Conservation (phyloP, 768 basidiomycete genomes). For the Suillus luteus region DNA sequence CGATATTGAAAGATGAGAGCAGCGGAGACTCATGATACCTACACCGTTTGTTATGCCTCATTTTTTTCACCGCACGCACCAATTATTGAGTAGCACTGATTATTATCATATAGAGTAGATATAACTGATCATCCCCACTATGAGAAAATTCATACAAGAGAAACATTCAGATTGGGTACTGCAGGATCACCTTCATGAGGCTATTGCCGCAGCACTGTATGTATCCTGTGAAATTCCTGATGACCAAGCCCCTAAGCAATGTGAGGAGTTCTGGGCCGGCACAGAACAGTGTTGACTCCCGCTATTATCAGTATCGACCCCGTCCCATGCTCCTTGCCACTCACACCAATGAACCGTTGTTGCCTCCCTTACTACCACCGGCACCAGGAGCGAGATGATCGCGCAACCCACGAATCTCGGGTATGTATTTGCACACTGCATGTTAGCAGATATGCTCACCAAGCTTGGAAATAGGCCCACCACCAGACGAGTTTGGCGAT, state of each 20-base stretch:
- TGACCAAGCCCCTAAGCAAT: slow-evolving; percentile 31
- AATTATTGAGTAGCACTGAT: slow-evolving; percentile 3
- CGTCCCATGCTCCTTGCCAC: slow-evolving; percentile 31
- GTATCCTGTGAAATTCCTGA: slow-evolving; percentile 44
- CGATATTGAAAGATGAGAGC: not conserved
- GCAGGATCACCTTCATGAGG: slow-evolving; percentile 23
- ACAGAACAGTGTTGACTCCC: slow-evolving; percentile 41
- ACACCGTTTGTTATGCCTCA: not conserved
- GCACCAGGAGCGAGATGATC: slow-evolving; percentile 28
- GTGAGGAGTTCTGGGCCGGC: slow-evolving; percentile 19
- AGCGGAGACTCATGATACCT: not conserved
- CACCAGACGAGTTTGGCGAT: slow-evolving; percentile 19
- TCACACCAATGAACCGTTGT: slow-evolving; percentile 35
- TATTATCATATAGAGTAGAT: slow-evolving; percentile 1
- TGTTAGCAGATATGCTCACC: slow-evolving; percentile 16
- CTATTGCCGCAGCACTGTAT: slow-evolving; percentile 42
- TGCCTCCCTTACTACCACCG: slow-evolving; percentile 21
- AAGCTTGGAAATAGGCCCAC: slow-evolving; percentile 17
- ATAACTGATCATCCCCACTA: not conserved
- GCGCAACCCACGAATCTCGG: slow-evolving; percentile 19
- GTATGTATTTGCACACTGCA: slow-evolving; percentile 14
- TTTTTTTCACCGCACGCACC: not conserved
- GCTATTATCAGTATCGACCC: slow-evolving; percentile 40
- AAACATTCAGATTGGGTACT: slow-evolving; percentile 13
- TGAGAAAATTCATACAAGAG: slow-evolving; percentile 4